Evolutionary conservation across 306 rosid species (phyloP), one percentile per base, ranked within the genome.

Genomic region (Casuarina glauca): DNA sequence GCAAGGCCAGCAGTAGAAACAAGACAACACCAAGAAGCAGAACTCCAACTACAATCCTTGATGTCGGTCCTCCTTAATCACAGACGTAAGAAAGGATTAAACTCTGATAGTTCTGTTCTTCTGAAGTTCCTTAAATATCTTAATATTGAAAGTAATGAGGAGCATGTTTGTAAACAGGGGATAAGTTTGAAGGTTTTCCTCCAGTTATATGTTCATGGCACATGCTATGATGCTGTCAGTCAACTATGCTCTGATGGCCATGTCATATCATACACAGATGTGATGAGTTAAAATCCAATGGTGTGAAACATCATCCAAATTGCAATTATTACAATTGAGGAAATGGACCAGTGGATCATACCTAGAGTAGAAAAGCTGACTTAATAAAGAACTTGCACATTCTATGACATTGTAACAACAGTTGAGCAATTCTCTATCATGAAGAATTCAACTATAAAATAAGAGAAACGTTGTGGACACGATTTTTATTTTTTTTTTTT

Each of bases 21-120:
- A 78, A 72, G 72, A 82, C 87, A 36, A 78, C 70, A 50, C 83
- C 74, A 73, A 94, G 70, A 73, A 94, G 82, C 49, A 88, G 83
- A 85, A 88, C 79, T 68, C 98, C 98, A 72, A 90, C 86, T 70
- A 86, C 86, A 67, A 79, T 44, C 78, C 76, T 93, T 42, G 86
- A 81, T 19, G 83, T 36, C n/a, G 78, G 72, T 85, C 93, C 90
- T 68, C 90, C 98, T 89, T 74, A 63, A 74, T 52, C 84, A 78
- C 62, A 64, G 54, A 87, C 80, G 43, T 41, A n/a, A 69, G 78
- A 72, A 19, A 50, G 54, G 53, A 73, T 46, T 50, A 51, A 74
- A 60, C 60, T 58, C 32, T 6, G 15, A 8, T 77, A 5, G 72
- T 43, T 13, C 11, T 32, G 50, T 26, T 20, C 44, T 62, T 53